phyloP scores from a whole-genome alignment of 345 rosid genomes.

The Pugionium dolabratum region DNA sequence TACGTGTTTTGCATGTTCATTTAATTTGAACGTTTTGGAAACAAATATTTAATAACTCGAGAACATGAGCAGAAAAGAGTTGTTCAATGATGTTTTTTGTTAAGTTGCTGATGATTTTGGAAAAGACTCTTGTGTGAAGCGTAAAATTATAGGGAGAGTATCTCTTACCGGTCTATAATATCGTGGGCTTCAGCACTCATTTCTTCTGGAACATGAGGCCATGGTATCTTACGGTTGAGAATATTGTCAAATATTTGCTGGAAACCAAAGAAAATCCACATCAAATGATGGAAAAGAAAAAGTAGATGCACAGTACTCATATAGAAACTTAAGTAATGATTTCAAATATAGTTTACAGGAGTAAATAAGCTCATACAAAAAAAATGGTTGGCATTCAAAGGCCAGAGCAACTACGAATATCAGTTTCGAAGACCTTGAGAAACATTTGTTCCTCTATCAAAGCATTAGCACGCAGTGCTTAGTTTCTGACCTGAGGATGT shows the following conservation, averaged over 20 bases:
- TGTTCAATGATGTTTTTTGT: background rate
- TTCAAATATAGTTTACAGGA: no score
- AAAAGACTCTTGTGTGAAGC: background rate
- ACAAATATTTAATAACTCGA: background rate
- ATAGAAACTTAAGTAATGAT: background rate
- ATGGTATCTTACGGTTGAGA: slow-evolving; percentile 96
- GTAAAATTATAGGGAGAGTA: background rate
- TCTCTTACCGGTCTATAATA: slow-evolving; percentile 77
- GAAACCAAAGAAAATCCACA: slow-evolving; percentile 36
- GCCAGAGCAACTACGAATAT: background rate
- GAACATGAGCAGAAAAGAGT: slow-evolving; percentile 4
- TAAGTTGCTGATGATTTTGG: background rate
- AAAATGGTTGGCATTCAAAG: background rate
- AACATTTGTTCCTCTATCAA: slow-evolving; percentile 12
- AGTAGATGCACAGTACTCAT: slow-evolving; percentile 6
- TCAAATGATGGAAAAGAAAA: slow-evolving; percentile 16
- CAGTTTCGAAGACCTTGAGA: slow-evolving; percentile 19
- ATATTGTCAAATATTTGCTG: slow-evolving; percentile 96
- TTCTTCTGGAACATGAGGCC: slow-evolving; percentile 85
- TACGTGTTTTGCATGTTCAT: slow-evolving; percentile 12
- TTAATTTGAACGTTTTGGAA: background rate
- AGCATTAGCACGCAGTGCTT: slow-evolving; percentile 4
- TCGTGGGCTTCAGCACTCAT: slow-evolving; percentile 86
- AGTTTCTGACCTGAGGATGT: slow-evolving; percentile 42
- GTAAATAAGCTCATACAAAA: no score